Conservation (phyloP, 2,329 filamentous ascomycete species). For the Cryphonectria carpinicola region DNA sequence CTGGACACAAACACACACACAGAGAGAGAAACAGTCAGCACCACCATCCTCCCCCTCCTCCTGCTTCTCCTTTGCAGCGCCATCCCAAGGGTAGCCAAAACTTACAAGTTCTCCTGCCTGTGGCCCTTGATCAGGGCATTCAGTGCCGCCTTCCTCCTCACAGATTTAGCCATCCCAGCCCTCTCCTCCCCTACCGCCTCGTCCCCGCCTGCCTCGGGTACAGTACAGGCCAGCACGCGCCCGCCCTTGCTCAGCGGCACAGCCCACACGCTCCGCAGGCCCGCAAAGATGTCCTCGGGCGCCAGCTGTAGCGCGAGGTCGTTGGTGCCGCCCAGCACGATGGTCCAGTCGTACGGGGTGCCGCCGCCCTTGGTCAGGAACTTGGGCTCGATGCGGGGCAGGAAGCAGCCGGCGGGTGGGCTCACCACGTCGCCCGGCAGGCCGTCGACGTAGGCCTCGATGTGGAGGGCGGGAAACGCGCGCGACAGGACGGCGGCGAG, state of each 20-base stretch:
- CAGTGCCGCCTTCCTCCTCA: conserved; percentile 45
- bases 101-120: conserved; percentile 55
- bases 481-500: conserved; percentile 52
- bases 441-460: conserved; percentile 48
- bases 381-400: conserved; percentile 38
- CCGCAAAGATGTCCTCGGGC: conserved; percentile 46
- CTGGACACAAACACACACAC: conserved; percentile 39
- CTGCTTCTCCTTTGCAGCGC: too few relatives aligned
- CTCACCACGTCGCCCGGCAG: conserved; percentile 55
- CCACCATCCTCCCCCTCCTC: not conserved
- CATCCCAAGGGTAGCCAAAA: conserved; percentile 20
- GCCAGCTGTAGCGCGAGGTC: conserved; percentile 51
- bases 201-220: conserved; percentile 52
- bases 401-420: conserved; percentile 29
- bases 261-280: conserved; percentile 51
- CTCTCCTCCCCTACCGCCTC: too few relatives aligned
- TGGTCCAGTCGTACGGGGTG: conserved; percentile 55
- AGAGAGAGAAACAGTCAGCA: not conserved
- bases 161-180: conserved; percentile 32
- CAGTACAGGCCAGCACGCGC: conserved; percentile 61
- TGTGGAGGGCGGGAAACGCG: conserved; percentile 43
- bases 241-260: conserved; percentile 50
- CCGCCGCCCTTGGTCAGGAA: conserved; percentile 26
- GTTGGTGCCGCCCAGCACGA: conserved; percentile 66
- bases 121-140: conserved; percentile 55